phyloP scores from a whole-genome alignment of 768 basidiomycete genomes.

The Hydnomerulius pinastri region DNA sequence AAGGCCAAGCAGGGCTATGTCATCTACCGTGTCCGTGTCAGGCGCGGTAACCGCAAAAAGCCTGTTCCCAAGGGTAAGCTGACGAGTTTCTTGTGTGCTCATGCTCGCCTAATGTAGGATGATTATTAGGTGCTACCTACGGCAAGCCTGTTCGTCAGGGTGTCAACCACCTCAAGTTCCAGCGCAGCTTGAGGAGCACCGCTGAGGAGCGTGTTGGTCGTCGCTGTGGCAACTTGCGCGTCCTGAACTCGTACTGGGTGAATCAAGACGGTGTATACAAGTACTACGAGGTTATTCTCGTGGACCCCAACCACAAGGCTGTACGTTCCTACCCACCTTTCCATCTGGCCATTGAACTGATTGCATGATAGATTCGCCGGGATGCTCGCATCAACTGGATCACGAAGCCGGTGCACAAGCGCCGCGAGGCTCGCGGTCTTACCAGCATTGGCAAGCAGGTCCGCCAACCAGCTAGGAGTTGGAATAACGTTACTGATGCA shows the following conservation, averaged over 20 bases:
- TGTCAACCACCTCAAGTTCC: constrained; percentile 99
- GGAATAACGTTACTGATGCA: constrained; percentile 2
- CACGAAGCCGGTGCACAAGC: constrained; percentile 96
- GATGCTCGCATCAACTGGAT: constrained; percentile 99
- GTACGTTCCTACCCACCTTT: constrained; percentile 46
- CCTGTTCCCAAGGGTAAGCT: constrained; percentile 90
- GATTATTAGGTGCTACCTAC: constrained; percentile 81
- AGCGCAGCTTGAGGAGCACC: constrained; percentile 87
- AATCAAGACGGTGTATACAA: constrained; percentile 99
- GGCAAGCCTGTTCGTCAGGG: constrained; percentile 99
- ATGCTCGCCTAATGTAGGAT: constrained; percentile 5
- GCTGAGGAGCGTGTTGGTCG: constrained; percentile 98
- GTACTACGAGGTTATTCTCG: constrained; percentile 98
- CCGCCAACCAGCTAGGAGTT: constrained; percentile 17
- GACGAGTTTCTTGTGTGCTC: not conserved
- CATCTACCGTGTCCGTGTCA: constrained; percentile 95
- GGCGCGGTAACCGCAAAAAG: constrained; percentile 99
- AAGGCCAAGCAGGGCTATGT: constrained; percentile 99
- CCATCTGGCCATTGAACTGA: constrained; percentile 12
- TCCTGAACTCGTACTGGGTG: constrained; percentile 98
- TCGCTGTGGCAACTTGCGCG: constrained; percentile 94
- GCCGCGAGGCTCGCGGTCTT: constrained; percentile 95
- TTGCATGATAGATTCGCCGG: constrained; percentile 72
- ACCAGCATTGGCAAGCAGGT: constrained; percentile 96
- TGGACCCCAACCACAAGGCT: constrained; percentile 93